Evolutionary conservation across 192 early-diverging fungal species (phyloP), one percentile per base, ranked within the genome.

Genomic region (Entomortierella beljakovae): DNA sequence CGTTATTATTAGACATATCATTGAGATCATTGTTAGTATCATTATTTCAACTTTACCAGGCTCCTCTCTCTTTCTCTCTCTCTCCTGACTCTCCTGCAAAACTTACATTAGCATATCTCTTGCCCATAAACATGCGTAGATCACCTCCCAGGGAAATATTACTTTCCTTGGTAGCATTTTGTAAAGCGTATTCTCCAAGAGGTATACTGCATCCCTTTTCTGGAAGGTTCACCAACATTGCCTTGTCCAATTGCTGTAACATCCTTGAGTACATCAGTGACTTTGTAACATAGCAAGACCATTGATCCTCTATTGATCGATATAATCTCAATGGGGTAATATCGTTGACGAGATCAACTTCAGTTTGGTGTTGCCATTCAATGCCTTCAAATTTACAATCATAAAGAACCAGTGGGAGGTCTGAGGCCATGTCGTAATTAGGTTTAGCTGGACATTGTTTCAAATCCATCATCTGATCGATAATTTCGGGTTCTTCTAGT

Each of bases 371-470:
- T 49, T 80, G 84, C 92, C 92, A 93, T 22, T 85, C 61, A 6
- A 91, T 67, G 28, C 88, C 83, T 3, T 82, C 82, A 69, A 92
- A 98, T 28, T 88, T 82, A 66, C 95, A 96, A 57, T 98, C 96
- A 26, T 94, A 92, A 50, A 98, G 76, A 1, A 99, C 91, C 55
- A 99, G 84, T 11, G 97, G 96, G 56, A 90, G 65, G 58, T 99
- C 97, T 49, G 86, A 86, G 0, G 97, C 97, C 94, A 99, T 94
- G 29, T 92, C 91, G 80, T 98, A 99, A 25, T 87, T 88, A n/a
- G 97, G 97, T 46, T 90, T 91, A 2, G 94, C 91, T 0, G 81
- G 81, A 15, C 89, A 84, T 26, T 75, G 65, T 60, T 69, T 64
- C 0, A 95, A 61, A 74, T 96, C 93, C 56, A 96, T 72, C 61